Evolutionary conservation across 2,329 filamentous ascomycete genomes (phyloP), one percentile per base, ranked within the genome.

Genomic region (Podosphaera fusca): DNA sequence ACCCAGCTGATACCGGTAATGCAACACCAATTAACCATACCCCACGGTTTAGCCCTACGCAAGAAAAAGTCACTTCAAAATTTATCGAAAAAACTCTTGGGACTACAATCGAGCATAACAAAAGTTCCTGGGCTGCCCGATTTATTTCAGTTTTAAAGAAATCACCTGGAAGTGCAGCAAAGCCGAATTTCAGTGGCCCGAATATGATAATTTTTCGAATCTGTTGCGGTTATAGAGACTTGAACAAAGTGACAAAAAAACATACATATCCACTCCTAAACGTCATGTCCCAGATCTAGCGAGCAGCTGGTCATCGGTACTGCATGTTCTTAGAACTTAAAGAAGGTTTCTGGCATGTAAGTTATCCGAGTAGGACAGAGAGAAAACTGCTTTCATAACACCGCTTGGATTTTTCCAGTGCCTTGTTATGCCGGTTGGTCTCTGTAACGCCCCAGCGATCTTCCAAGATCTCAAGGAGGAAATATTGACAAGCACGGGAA

Each of bases 381-480:
- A 56, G 31, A 49, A 49, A 33, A 56, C 55, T 21, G 40, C 40
- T 29, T 56, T 56, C 30, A 35, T 36, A 10, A 49, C 40, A 36
- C 7, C 33, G 12, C 50, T 49, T 45, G 45, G 55, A 30, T 30
- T 50, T 29, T 56, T 34, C 50, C 14, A 56, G 35, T 58, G 33
- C 30, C 36, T 47, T 34, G 56, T 59, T 10, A 21, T 59, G 42
- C 56, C 52, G 12, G 57, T 58, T 42, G 47, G 54, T 3, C 30
- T 59, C 6, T 36, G 36, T 21, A 58, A 58, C 33, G 51, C 38
- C 7, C 53, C 53, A 14, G 49, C 56, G 2, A 58, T 53, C 7
- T 59, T 52, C 40, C 52, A 58, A 52, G 10, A 33, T 9, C 40
- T 54, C 40, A 21, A 21, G 34, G 51, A 54, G 29, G 51, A 54